A percentile compares a stretch with the other conserved stretches of the same genome.
Conservation (phyloP, 1,284 basidiomycete species). For the Trichosporon sp. region DNA sequence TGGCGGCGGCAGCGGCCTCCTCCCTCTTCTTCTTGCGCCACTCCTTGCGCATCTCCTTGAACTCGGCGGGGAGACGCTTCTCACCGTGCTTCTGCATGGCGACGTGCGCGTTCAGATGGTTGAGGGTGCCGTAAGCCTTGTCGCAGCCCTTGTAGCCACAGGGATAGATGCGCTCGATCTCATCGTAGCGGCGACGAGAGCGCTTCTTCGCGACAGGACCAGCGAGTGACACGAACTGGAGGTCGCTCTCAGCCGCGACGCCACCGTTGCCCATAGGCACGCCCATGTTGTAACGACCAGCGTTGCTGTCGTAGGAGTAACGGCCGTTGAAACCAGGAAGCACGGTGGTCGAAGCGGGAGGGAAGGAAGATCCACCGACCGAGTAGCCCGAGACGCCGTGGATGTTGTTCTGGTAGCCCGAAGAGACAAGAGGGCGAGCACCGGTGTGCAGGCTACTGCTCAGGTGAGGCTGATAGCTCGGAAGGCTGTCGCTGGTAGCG, state of each 20-base stretch:
- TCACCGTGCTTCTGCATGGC: slow-evolving; percentile 63
- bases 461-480: slow-evolving; percentile 39
- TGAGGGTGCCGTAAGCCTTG: slow-evolving; percentile 61
- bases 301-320: slow-evolving; percentile 23
- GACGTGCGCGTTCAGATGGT: slow-evolving; percentile 64
- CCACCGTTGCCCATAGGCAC: background rate
- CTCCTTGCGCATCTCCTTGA: slow-evolving; percentile 93
- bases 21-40: slow-evolving; percentile 94
- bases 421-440: slow-evolving; percentile 43
- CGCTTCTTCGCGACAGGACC: slow-evolving; percentile 52
- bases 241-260: slow-evolving; percentile 24
- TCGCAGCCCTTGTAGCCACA: slow-evolving; percentile 62
- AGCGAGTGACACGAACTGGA: slow-evolving; percentile 37
- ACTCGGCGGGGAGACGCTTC: slow-evolving; percentile 67
- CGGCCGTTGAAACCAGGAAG: slow-evolving; percentile 9
- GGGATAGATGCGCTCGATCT: slow-evolving; percentile 62
- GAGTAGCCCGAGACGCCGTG: slow-evolving; percentile 12
- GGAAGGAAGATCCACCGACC: slow-evolving; percentile 15
- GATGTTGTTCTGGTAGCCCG: slow-evolving; percentile 12
- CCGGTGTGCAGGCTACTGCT: slow-evolving; percentile 36
- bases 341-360: slow-evolving; percentile 10
- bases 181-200: slow-evolving; percentile 59
- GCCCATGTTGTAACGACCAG: slow-evolving; percentile 17
- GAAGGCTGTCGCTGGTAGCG: slow-evolving; percentile 51
- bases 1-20: slow-evolving; percentile 36